Conservation (phyloP, 2,329 filamentous ascomycete genomes). For the Trichoderma guizhouense region DNA sequence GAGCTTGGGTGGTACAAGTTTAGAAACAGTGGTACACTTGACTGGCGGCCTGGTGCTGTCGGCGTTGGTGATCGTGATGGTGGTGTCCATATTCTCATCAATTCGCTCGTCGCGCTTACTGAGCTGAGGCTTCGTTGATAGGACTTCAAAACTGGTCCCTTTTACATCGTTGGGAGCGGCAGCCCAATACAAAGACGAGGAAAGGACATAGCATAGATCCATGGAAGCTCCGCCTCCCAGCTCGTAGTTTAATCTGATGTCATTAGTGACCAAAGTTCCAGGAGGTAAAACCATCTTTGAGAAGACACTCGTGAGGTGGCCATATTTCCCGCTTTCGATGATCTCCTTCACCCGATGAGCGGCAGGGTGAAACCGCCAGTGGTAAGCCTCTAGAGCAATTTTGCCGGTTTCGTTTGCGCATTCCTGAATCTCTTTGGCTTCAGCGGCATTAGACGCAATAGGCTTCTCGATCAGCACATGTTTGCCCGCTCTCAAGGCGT, state of each 20-base stretch:
- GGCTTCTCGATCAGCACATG: conserved; percentile 29
- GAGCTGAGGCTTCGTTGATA: not conserved
- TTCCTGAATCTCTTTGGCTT: conserved; percentile 28
- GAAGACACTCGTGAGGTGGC: not conserved
- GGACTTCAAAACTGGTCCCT: not conserved
- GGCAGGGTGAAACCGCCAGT: not conserved
- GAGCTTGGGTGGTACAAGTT: not conserved
- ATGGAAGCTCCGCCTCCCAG: not conserved
- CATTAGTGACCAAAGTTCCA: not conserved
- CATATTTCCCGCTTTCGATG: not conserved
- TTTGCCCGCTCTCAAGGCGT: conserved; percentile 45
- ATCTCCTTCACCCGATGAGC: not conserved
- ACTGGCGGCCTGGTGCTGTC: not conserved
- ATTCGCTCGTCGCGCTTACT: not conserved
- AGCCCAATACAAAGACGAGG: not conserved
- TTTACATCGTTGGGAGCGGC: not conserved
- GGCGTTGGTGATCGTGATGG: not conserved
- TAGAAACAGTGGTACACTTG: not conserved
- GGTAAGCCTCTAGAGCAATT: not conserved
- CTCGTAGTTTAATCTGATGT: not conserved
- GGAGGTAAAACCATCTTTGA: not conserved
- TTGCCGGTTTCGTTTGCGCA: not conserved
- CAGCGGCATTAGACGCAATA: not conserved
- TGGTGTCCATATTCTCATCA: not conserved
- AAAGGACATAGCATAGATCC: not conserved